Evolutionary conservation across 2,329 filamentous ascomycete species (phyloP).

Genomic region (Leptoxyphium fumago): DNA sequence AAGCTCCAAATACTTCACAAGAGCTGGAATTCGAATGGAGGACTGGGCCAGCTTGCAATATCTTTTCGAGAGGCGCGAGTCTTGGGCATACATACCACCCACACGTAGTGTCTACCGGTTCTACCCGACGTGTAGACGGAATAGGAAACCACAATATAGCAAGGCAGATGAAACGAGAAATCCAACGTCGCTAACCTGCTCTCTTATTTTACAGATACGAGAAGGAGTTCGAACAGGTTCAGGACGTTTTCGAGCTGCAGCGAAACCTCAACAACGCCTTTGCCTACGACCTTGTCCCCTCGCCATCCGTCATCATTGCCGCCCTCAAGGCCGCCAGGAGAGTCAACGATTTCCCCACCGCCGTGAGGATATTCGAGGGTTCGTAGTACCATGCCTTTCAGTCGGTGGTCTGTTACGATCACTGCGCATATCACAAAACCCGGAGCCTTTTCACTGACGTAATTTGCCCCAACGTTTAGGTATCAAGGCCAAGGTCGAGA

Average conservation of each 20-base stretch:
- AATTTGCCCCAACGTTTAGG: conserved; percentile 36
- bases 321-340: conserved; percentile 86
- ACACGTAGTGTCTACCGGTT: no score
- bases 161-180: no score
- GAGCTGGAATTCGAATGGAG: neutral
- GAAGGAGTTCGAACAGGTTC: conserved; percentile 95
- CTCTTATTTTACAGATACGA: conserved; percentile 59
- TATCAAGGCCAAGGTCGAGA: conserved; percentile 99
- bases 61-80: no score
- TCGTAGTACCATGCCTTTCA: conserved; percentile 21
- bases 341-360: conserved; percentile 97
- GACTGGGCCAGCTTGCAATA: neutral
- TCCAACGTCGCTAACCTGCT: no score
- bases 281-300: conserved; percentile 98
- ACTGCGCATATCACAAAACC: neutral
- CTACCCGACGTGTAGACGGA: no score
- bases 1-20: neutral
- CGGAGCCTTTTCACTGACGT: neutral
- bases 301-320: conserved; percentile 75
- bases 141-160: no score
- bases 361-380: conserved; percentile 98
- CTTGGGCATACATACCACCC: no score
- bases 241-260: conserved; percentile 98
- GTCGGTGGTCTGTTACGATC: neutral
- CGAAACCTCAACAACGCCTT: conserved; percentile 99